phyloP scores from a whole-genome alignment of 2,329 filamentous ascomycete species.

The Volutella citrinella region DNA sequence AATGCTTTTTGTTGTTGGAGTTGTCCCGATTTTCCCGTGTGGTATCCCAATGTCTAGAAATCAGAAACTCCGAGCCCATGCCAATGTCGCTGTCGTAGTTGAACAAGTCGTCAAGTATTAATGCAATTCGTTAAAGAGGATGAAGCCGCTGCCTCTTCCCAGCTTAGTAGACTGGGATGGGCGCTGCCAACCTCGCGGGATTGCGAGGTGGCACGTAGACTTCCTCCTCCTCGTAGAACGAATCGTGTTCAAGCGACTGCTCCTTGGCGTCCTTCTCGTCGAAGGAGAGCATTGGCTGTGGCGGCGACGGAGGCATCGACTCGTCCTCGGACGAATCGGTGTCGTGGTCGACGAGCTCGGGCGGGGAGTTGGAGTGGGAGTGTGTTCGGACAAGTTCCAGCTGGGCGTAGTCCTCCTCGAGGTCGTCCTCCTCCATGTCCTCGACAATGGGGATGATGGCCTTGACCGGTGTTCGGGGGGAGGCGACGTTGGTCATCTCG shows the following conservation, averaged over 20 bases:
- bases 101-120: constrained; percentile 25
- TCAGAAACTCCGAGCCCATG: constrained; percentile 27
- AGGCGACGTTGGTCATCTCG: constrained; percentile 50
- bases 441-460: constrained; percentile 37
- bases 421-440: constrained; percentile 48
- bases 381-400: constrained; percentile 67
- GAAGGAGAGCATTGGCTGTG: constrained; percentile 56
- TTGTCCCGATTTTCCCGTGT: constrained; percentile 25
- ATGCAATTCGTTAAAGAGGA: constrained; percentile 16
- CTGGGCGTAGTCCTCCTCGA: constrained; percentile 63
- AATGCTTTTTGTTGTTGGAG: no score
- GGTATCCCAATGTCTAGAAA: constrained; percentile 26
- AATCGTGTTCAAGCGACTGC: constrained; percentile 38
- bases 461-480: constrained; percentile 45
- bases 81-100: constrained; percentile 23
- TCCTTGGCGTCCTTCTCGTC: constrained; percentile 52
- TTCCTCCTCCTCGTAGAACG: constrained; percentile 50
- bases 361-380: constrained; percentile 64
- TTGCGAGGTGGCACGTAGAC: constrained; percentile 54
- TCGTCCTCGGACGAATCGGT: constrained; percentile 72
- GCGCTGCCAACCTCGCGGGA: constrained; percentile 48
- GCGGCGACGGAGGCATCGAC: constrained; percentile 72
- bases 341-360: constrained; percentile 68
- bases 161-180: constrained; percentile 55
- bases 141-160: constrained; percentile 1